Conservation (phyloP, 2,329 filamentous ascomycete species). For the Harringtonia aguacate region DNA sequence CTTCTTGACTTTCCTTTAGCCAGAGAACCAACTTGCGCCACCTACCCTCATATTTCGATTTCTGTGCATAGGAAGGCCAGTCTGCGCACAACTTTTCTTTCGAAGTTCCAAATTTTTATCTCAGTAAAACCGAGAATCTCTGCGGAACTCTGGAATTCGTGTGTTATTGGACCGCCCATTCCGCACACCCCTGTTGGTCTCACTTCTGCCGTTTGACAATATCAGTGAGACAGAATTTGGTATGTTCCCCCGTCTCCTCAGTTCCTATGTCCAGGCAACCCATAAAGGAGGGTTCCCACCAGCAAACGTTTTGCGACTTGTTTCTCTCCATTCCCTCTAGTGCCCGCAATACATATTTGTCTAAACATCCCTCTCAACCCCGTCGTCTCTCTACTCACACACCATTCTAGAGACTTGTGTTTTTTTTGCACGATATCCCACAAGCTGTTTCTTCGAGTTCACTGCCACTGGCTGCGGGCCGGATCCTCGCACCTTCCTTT, state of each 20-base stretch:
- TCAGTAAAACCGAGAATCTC: not conserved
- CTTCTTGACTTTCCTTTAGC: no score
- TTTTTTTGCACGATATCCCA: not conserved
- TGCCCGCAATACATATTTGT: no score
- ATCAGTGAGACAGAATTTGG: not conserved
- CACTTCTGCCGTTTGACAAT: not conserved
- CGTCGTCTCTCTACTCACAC: not conserved
- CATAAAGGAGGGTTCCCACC: no score
- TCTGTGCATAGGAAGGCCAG: no score
- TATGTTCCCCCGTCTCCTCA: not conserved
- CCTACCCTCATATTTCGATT: no score
- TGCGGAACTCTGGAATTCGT: not conserved
- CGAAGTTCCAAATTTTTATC: not conserved
- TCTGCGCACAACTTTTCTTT: no score
- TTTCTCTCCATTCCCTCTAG: no score
- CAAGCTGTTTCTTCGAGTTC: slow-evolving; percentile 1
- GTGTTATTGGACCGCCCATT: not conserved
- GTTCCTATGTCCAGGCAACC: no score
- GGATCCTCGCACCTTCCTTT: not conserved
- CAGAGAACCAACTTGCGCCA: no score
- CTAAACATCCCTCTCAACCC: no score
- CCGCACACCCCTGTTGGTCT: not conserved
- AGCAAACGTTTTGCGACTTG: no score
- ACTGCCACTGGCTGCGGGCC: not conserved
- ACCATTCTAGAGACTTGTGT: not conserved